Base-by-base conservation (phyloP, 2,329 filamentous ascomycete genomes). In the Fusarium camptoceras region DNA sequence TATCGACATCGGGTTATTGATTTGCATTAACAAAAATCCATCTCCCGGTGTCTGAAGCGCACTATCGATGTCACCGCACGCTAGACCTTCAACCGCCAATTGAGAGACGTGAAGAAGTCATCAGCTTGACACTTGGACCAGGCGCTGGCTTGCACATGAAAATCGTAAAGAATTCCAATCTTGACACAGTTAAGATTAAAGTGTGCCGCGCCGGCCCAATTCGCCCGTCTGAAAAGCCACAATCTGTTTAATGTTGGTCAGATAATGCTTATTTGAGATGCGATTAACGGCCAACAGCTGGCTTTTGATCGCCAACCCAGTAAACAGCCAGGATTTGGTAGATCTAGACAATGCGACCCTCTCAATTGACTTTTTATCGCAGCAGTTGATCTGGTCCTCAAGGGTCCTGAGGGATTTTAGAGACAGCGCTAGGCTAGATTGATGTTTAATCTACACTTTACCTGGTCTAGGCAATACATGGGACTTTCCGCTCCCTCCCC, bases 391-490 rank as follows among this genome's bases (percentile, higher is more conserved):
- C 24, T 10, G 3, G 5, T 18, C 4, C 16, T 28, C 37, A 44
- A 55, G 51, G 27, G 37, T 30, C 39, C 28, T 55, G 37, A 55
- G 42, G 43, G 54, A 39, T 34, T 50, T 34, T 39, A 28, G 43
- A 49, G n/a, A 20, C 18, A 10, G 7, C 43, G 30, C 30, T 49
- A 56, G 20, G 24, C 22, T 39, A 28, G n/a, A n/a, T 49, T 27
- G 15, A 49, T 49, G 43, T 27, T 42, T 49, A 56, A 56, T 49
- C n/a, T 37, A 6, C 27, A 12, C 49, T 53, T 53, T 28, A 15
- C 49, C 34, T 22, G 24, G 31, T 41, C 49, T 15, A 53, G 49
- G 49, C 49, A 53, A 53, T 53, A 53, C 49, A 53, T 53, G 18
- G 31, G 8, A 41, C 41, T 27, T 53, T n/a, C n/a, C n/a, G 41